Evolutionary conservation across 352 stramenopile species (phyloP).

Genomic region (Peronosclerospora sorghi): DNA sequence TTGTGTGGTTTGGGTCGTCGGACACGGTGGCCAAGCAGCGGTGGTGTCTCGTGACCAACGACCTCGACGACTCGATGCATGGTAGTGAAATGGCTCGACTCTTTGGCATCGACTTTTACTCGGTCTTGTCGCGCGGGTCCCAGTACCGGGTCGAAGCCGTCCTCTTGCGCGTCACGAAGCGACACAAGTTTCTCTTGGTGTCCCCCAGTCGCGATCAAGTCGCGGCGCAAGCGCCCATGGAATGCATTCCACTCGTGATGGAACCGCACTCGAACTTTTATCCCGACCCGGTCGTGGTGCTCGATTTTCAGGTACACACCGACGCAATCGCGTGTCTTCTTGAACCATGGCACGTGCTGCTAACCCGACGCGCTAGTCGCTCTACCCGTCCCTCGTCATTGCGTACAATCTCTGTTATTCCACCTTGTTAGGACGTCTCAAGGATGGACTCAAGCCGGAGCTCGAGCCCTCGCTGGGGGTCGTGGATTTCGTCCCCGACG

Average conservation of each 20-base stretch:
- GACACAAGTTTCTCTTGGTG: conserved; percentile 76
- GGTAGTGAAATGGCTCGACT: conserved; percentile 87
- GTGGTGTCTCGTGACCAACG: too few relatives aligned
- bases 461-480: conserved; percentile 61
- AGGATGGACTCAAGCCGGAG: conserved; percentile 57
- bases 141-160: conserved; percentile 91
- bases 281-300: conserved; percentile 94
- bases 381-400: conserved; percentile 99
- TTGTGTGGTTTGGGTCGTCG: too few relatives aligned
- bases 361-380: conserved; percentile 62
- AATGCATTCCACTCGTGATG: conserved; percentile 89
- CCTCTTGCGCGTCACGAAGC: conserved; percentile 87
- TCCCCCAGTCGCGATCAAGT: conserved; percentile 78
- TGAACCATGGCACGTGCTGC: too few relatives aligned
- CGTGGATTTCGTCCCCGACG: conserved; percentile 32
- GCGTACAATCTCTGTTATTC: conserved; percentile 99
- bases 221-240: conserved; percentile 83
- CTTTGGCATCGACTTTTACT: conserved; percentile 93
- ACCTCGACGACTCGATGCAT: too few relatives aligned
- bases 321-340: too few relatives aligned
- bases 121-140: conserved; percentile 85
- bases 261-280: conserved; percentile 95
- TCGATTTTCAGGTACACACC: conserved; percentile 92
- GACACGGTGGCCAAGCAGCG: too few relatives aligned
- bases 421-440: conserved; percentile 89